These are phyloP conservation scores for Didymosphaeria variabile DNA, from an alignment of 2,329 filamentous ascomycete species.

Conservation along the genomic window DNA sequence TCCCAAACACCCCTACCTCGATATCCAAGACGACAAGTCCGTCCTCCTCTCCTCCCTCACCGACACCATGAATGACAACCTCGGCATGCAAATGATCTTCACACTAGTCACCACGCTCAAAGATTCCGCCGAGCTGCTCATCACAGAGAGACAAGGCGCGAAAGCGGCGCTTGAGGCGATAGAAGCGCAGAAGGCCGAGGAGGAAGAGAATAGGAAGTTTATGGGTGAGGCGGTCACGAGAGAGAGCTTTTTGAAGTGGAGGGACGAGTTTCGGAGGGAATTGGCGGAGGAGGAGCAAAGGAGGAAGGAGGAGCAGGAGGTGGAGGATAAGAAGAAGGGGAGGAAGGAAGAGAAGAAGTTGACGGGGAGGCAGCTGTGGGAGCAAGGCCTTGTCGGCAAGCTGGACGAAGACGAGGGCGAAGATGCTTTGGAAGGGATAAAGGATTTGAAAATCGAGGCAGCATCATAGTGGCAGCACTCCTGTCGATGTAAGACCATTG, in stretches of 20 bases:
- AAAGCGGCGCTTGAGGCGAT: constrained; percentile 63
- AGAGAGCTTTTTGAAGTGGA: constrained; percentile 86
- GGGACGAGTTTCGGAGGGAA: constrained; percentile 78
- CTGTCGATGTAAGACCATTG: neutral
- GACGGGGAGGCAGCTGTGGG: constrained; percentile 65
- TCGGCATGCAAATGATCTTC: constrained; percentile 98
- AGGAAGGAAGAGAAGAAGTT: constrained; percentile 81
- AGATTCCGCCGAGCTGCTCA: constrained; percentile 86
- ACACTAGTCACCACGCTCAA: constrained; percentile 87
- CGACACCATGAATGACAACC: constrained; percentile 85
- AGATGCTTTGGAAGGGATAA: constrained; percentile 58
- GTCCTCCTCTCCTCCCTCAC: constrained; percentile 74
- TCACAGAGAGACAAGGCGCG: constrained; percentile 75
- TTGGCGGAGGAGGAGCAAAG: constrained; percentile 74
- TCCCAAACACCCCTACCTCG: constrained; percentile 75
- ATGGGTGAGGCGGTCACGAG: constrained; percentile 88
- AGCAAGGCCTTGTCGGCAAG: constrained; percentile 66
- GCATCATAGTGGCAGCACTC: constrained; percentile 27
- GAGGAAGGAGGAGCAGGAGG: constrained; percentile 73
- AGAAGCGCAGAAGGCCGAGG: constrained; percentile 72
- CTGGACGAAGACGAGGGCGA: constrained; percentile 72
- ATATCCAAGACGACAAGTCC: constrained; percentile 80
- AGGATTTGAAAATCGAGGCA: constrained; percentile 58
- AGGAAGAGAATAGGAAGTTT: constrained; percentile 96
- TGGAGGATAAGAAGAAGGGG: constrained; percentile 64